Evolutionary conservation across 2,329 filamentous ascomycete genomes (phyloP).

Genomic region (Cordyceps farinosa): DNA sequence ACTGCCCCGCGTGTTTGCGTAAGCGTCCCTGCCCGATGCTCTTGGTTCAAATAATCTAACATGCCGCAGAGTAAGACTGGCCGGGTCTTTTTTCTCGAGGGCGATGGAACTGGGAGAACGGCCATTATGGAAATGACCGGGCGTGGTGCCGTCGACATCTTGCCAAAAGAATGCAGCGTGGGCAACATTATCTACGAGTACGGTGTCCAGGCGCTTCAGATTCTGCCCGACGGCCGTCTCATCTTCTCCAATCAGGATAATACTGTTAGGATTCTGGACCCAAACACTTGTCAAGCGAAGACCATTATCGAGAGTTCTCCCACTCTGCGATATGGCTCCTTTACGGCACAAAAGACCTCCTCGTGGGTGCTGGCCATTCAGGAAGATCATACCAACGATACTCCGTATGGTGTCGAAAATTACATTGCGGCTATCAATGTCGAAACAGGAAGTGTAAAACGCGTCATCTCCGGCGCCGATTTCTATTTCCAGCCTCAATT

Average conservation of each 20-base stretch:
- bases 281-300: slow-evolving; percentile 31
- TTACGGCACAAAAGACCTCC: slow-evolving; percentile 37
- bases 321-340: slow-evolving; percentile 44
- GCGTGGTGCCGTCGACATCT: slow-evolving; percentile 34
- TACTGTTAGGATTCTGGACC: slow-evolving; percentile 41
- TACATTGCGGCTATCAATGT: slow-evolving; percentile 32
- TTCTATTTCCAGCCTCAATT: slow-evolving; percentile 47
- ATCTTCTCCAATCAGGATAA: slow-evolving; percentile 45
- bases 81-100: slow-evolving; percentile 38
- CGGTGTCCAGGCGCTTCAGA: slow-evolving; percentile 44
- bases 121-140: slow-evolving; percentile 42
- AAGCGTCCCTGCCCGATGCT: slow-evolving; percentile 6
- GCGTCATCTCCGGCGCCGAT: slow-evolving; percentile 40
- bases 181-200: slow-evolving; percentile 50
- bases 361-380: slow-evolving; percentile 48
- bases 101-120: slow-evolving; percentile 37
- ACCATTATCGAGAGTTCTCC: slow-evolving; percentile 30
- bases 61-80: slow-evolving; percentile 26
- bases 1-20: slow-evolving; percentile 37
- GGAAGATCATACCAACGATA: slow-evolving; percentile 40
- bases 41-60: slow-evolving; percentile 1
- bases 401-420: slow-evolving; percentile 27
- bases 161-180: slow-evolving; percentile 43
- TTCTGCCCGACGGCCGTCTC: slow-evolving; percentile 38
- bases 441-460: slow-evolving; percentile 35